A percentile compares a stretch with the other conserved stretches of the same genome.
These are phyloP conservation scores for Tetracladium marchalianum DNA, from an alignment of 495 filamentous ascomycete species.

Conservation along the genomic window DNA sequence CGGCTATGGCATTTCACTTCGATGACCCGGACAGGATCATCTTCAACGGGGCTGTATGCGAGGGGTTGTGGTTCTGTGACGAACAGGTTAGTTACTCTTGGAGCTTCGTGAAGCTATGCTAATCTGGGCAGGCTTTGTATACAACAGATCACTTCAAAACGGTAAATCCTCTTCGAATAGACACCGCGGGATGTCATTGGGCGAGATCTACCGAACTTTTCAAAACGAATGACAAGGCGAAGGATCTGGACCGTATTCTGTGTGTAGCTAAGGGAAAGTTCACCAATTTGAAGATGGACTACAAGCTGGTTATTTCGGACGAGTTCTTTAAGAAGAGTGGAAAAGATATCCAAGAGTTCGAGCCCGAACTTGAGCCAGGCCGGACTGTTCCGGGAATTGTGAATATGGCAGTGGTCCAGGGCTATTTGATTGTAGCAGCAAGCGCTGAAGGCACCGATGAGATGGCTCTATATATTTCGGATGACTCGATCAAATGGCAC, in stretches of 20 bases:
- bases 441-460: constrained; percentile 73
- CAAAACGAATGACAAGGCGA: constrained; percentile 46
- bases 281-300: constrained; percentile 50
- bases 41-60: constrained; percentile 64
- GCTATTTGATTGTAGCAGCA: constrained; percentile 75
- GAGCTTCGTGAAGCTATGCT: background rate
- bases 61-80: constrained; percentile 37
- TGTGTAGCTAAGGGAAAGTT: constrained; percentile 68
- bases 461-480: constrained; percentile 72
- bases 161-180: constrained; percentile 48
- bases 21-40: constrained; percentile 71
- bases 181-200: constrained; percentile 70
- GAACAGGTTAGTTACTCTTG: constrained; percentile 26
- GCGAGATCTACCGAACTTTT: constrained; percentile 68
- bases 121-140: constrained; percentile 47
- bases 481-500: constrained; percentile 78
- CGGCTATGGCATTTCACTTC: constrained; percentile 66
- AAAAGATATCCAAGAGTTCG: constrained; percentile 43
- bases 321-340: constrained; percentile 53
- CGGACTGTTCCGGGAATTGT: constrained; percentile 64
- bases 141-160: constrained; percentile 74
- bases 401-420: constrained; percentile 69
- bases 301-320: constrained; percentile 69
- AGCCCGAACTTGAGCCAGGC: constrained; percentile 65
- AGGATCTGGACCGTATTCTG: constrained; percentile 55